Conservation (phyloP, 2,329 filamentous ascomycete species). For the Aureobasidium zeae region DNA sequence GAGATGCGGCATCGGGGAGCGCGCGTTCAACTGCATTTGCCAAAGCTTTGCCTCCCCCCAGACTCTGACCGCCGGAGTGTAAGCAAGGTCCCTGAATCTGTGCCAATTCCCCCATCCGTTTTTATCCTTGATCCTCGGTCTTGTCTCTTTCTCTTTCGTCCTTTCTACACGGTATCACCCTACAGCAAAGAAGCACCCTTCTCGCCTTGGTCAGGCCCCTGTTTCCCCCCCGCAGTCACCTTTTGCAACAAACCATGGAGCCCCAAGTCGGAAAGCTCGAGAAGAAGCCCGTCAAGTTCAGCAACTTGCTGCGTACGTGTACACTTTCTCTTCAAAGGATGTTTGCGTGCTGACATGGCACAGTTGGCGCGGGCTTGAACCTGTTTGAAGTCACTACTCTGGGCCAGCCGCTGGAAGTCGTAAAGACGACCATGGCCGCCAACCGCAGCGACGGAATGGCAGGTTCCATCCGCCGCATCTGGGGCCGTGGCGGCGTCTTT, state of each 20-base stretch:
- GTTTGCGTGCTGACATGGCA: constrained; percentile 17
- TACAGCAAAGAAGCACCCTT: constrained; percentile 72
- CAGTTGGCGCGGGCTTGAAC: constrained; percentile 83
- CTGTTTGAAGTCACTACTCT: constrained; percentile 77
- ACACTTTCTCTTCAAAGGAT: too few relatives aligned
- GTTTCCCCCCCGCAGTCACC: constrained; percentile 31
- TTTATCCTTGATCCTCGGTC: too few relatives aligned
- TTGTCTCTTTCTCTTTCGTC: constrained; percentile 21
- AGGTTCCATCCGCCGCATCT: constrained; percentile 74
- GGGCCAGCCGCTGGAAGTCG: constrained; percentile 85
- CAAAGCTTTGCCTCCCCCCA: too few relatives aligned
- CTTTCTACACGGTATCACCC: constrained; percentile 14
- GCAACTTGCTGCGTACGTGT: constrained; percentile 72
- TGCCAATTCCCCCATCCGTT: too few relatives aligned
- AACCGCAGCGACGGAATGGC: constrained; percentile 84
- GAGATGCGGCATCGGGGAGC: too few relatives aligned
- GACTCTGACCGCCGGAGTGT: too few relatives aligned
- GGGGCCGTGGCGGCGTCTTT: constrained; percentile 83
- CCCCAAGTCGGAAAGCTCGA: constrained; percentile 54
- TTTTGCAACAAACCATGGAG: constrained; percentile 46
- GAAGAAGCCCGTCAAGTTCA: constrained; percentile 99
- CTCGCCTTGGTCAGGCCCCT: constrained; percentile 99
- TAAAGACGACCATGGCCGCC: constrained; percentile 99
- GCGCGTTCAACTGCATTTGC: too few relatives aligned
- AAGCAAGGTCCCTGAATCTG: too few relatives aligned